phyloP scores from a whole-genome alignment of 306 rosid species.

The Ziziphus jujuba region DNA sequence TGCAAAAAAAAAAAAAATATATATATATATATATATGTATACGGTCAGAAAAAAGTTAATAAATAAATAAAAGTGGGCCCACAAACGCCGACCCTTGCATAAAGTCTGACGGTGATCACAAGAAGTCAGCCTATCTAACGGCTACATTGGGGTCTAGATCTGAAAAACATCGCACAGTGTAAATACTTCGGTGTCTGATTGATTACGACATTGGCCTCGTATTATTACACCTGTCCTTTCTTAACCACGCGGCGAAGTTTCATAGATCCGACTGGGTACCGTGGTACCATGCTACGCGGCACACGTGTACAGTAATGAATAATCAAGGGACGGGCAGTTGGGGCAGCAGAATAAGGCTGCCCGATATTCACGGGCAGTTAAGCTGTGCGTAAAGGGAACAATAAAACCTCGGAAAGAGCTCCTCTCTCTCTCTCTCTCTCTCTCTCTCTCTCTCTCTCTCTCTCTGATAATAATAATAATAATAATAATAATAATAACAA shows the following conservation, averaged over 20 bases:
- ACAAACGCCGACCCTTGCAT: background rate
- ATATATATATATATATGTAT: too few species aligned
- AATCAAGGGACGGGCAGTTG: slow-evolving; percentile 6
- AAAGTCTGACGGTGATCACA: background rate
- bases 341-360: background rate
- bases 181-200: too few species aligned
- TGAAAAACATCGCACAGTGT: too few species aligned
- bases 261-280: slow-evolving; percentile 2
- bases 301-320: slow-evolving; percentile 48
- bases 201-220: background rate
- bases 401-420: slow-evolving; percentile 39
- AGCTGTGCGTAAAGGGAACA: slow-evolving; percentile 22
- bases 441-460: background rate
- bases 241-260: slow-evolving; percentile 26
- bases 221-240: slow-evolving; percentile 1
- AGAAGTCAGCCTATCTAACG: slow-evolving; percentile 10
- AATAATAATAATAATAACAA: slow-evolving; percentile 15
- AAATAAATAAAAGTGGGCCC: too few species aligned
- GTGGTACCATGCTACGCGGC: slow-evolving; percentile 13
- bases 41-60: too few species aligned
- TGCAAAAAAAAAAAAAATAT: too few species aligned
- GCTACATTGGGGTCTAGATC: background rate
- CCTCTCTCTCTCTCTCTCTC: background rate
- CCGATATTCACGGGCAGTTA: slow-evolving; percentile 9
- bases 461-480: too few species aligned